These are phyloP conservation scores for Calonectria pauciramosa DNA, from an alignment of 2,329 filamentous ascomycete genomes.

Conservation along the genomic window DNA sequence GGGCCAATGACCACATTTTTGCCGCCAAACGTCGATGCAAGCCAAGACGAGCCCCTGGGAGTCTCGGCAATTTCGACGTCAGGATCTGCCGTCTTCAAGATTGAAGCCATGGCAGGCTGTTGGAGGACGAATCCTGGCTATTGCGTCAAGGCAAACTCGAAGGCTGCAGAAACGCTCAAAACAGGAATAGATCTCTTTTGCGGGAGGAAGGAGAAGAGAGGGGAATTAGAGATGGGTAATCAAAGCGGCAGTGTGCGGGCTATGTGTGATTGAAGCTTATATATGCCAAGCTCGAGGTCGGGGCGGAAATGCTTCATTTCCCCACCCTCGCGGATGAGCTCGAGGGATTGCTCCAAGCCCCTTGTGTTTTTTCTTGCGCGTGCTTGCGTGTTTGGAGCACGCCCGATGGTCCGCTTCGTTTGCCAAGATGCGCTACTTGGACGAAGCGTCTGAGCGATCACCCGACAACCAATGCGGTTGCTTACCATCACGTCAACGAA, in stretches of 20 bases:
- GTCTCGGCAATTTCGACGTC: conserved; percentile 40
- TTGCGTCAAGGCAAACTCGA: too few species aligned
- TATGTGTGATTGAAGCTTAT: conserved; percentile 3
- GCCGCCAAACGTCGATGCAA: conserved; percentile 56
- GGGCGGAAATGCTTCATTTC: neutral
- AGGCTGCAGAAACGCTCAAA: too few species aligned
- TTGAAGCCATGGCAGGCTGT: neutral
- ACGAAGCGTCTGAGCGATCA: conserved; percentile 7
- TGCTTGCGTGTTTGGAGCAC: neutral
- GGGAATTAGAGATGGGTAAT: neutral
- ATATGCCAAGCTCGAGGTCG: neutral
- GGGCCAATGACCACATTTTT: conserved; percentile 60
- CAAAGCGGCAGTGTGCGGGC: neutral
- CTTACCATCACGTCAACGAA: neutral
- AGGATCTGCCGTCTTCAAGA: conserved; percentile 30
- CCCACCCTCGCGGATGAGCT: neutral
- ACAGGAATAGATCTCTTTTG: neutral
- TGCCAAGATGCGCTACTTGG: neutral
- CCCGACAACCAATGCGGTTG: neutral
- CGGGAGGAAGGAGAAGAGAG: too few species aligned
- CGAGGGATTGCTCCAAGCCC: neutral
- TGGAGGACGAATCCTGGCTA: too few species aligned
- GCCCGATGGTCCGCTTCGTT: neutral
- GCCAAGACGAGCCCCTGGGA: conserved; percentile 40
- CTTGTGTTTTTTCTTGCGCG: neutral